Base-by-base conservation (phyloP, 2,329 filamentous ascomycete genomes). In the Simplicillium sp. region DNA sequence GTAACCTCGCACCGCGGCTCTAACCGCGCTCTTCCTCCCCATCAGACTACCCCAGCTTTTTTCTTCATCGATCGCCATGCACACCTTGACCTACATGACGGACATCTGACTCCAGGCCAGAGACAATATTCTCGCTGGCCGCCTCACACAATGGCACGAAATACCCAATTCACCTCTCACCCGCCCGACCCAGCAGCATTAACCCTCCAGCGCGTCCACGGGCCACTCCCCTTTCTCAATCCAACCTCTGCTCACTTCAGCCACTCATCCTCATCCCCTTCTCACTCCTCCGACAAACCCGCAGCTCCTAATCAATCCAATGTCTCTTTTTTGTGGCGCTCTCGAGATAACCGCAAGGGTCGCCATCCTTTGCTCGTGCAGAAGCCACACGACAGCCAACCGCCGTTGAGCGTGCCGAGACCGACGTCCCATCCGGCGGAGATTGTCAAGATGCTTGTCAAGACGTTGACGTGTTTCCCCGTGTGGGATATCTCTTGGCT, bases 401-500 rank as follows among this genome's bases (percentile, higher is more conserved):
- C 34, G 36, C 39, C 35, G 29, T 40, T 36, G 34, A 28, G 9
- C 20, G 20, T 37, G 15, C 49, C 51, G 12, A 36, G 34, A n/a
- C 36, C 47, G 28, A 56, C 59, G 1, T 53, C 53, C 44, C 50
- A 55, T 8, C 35, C 45, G 7, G 34, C 25, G 3, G 52, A 54
- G 44, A 53, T 54, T 2, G 11, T 53, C 11, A 44, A 41, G 2
- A 60, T 57, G 0, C 33, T 66, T n/a, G 34, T 43, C n/a, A 60
- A 56, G 49, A 65, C 67, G 56, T 36, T 55, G 29, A 43, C 54
- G 18, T 48, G 54, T 32, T 68, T 50, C 34, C 63, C 64, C 1
- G 43, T 65, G 9, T 67, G 64, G 62, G 65, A 67, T 38, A 51
- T 68, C 2, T 67, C 61, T 6, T 68, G 62, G 40, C 59, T 64